Percentiles rank a stretch among this genome's conserved stretches.
Conservation (phyloP, 768 basidiomycete species). For the Butyriboletus loyo region DNA sequence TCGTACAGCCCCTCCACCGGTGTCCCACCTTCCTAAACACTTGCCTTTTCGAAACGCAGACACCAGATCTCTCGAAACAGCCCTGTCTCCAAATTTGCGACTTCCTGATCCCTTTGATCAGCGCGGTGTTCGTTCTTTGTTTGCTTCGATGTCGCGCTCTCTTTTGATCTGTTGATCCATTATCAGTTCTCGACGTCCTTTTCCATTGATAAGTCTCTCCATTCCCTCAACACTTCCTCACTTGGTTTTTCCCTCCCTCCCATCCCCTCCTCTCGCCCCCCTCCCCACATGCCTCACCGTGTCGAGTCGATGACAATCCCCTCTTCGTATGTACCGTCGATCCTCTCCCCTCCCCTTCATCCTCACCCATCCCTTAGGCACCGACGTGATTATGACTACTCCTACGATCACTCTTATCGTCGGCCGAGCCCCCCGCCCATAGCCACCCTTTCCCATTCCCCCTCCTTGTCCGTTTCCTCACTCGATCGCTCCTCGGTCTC, state of each 20-base stretch:
- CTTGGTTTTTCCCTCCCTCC: slow-evolving; percentile 15
- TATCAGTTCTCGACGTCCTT: slow-evolving; percentile 38
- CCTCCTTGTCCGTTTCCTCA: slow-evolving; percentile 57
- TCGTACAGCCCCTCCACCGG: slow-evolving; percentile 21
- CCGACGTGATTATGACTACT: slow-evolving; percentile 38
- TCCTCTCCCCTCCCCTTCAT: slow-evolving; percentile 24
- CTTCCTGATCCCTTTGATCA: slow-evolving; percentile 34
- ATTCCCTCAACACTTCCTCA: slow-evolving; percentile 22
- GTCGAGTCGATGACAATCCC: slow-evolving; percentile 39
- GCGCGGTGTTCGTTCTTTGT: slow-evolving; percentile 35
- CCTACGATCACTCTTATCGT: slow-evolving; percentile 39
- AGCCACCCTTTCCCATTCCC: slow-evolving; percentile 54
- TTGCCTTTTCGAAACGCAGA: slow-evolving; percentile 29
- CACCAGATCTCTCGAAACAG: slow-evolving; percentile 34
- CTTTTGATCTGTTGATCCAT: slow-evolving; percentile 38
- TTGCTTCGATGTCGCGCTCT: slow-evolving; percentile 33
- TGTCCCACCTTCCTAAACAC: slow-evolving; percentile 26
- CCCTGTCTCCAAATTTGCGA: slow-evolving; percentile 32
- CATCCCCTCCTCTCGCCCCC: slow-evolving; percentile 15
- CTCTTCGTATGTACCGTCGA: slow-evolving; percentile 31
- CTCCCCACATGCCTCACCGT: slow-evolving; percentile 48
- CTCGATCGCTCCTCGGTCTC: slow-evolving; percentile 58
- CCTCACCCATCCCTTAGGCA: slow-evolving; percentile 32
- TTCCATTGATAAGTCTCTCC: slow-evolving; percentile 37
- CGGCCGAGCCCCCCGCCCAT: slow-evolving; percentile 48